A percentile compares a stretch with the other conserved stretches of the same genome.
Evolutionary conservation across 257 asterid genomes (phyloP).

Genomic region (Ilex aquifolium): DNA sequence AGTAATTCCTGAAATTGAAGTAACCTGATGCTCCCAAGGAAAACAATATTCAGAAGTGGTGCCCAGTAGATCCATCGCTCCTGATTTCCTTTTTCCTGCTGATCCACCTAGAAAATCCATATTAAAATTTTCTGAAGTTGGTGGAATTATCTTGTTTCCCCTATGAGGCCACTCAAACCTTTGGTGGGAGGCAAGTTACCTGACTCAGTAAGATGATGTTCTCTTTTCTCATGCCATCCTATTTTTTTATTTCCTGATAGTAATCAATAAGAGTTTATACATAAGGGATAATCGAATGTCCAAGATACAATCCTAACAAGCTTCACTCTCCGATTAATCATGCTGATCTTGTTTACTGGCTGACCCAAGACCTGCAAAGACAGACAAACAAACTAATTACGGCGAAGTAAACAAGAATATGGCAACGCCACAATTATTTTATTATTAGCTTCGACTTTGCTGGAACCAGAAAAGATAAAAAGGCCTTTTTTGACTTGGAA

Average conservation of each 20-base stretch:
- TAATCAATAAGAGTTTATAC: no score
- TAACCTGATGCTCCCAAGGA: conserved; percentile 1
- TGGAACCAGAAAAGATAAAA: no score
- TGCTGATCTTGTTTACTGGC: no score
- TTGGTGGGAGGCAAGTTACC: background rate
- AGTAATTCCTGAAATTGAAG: background rate
- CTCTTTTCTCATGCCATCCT: background rate
- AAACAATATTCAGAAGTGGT: conserved; percentile 5
- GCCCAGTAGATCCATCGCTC: background rate
- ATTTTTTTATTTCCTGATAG: background rate
- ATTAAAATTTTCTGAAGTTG: conserved; percentile 10
- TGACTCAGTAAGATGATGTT: conserved; percentile 1
- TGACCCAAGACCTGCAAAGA: no score
- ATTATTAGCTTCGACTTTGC: no score
- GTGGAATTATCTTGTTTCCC: conserved; percentile 10
- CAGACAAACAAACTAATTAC: no score
- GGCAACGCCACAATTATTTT: no score
- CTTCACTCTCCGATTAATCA: no score
- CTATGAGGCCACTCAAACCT: conserved; percentile 1
- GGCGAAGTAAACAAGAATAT: no score
- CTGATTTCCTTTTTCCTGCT: conserved; percentile 13
- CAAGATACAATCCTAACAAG: no score
- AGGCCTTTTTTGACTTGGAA: no score
- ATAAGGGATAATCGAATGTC: no score
- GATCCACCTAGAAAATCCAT: background rate